Conservation (phyloP, 305 asterid species). For the Solanum aculeatissimum region DNA sequence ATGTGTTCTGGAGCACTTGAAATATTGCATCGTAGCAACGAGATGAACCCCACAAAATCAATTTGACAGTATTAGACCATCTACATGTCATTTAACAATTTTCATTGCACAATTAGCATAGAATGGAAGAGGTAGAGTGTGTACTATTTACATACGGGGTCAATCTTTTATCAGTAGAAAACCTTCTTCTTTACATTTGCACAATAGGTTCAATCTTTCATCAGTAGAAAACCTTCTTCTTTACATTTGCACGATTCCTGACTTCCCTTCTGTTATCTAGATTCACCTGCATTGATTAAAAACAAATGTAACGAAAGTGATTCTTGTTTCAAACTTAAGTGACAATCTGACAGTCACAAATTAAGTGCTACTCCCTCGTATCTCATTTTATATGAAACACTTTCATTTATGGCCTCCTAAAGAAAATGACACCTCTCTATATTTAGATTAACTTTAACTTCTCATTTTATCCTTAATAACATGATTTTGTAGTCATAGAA, state of each 20-base stretch:
- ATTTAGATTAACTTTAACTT: neutral
- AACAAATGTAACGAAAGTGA: neutral
- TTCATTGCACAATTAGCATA: neutral
- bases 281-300: neutral
- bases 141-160: neutral
- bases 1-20: neutral
- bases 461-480: neutral
- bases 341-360: neutral
- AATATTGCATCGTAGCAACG: neutral
- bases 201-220: neutral
- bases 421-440: neutral
- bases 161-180: neutral
- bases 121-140: neutral
- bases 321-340: neutral
- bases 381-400: neutral
- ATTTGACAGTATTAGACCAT: neutral
- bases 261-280: neutral
- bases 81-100: neutral
- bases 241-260: neutral
- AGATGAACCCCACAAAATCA: neutral
- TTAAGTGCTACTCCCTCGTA: neutral
- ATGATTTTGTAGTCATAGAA: neutral
- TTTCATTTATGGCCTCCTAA: neutral
- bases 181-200: neutral
- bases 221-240: neutral